Conservation (phyloP, 768 basidiomycete species). For the Kwoniella bestiolae region DNA sequence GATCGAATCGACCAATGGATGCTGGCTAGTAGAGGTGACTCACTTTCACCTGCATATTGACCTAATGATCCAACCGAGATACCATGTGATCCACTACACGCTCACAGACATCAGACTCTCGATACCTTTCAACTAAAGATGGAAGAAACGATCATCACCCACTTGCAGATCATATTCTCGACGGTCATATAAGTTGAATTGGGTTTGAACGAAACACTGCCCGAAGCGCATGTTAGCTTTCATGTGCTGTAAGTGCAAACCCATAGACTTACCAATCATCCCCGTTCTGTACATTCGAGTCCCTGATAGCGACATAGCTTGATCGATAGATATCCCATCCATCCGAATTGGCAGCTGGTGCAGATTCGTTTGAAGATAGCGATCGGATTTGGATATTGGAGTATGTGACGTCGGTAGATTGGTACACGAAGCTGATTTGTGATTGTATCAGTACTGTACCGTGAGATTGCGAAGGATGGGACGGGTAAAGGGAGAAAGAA, state of each 20-base stretch:
- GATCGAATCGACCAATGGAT: too few species aligned
- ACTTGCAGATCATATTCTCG: constrained; percentile 65
- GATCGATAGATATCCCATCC: constrained; percentile 69
- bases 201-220: constrained; percentile 63
- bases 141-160: too few species aligned
- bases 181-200: constrained; percentile 67
- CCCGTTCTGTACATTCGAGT: constrained; percentile 60
- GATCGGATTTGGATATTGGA: constrained; percentile 56
- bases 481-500: too few species aligned
- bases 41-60: constrained; percentile 57
- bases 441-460: too few species aligned
- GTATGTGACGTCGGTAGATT: constrained; percentile 60
- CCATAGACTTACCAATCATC: constrained; percentile 57
- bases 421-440: constrained; percentile 61
- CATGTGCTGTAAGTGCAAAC: too few species aligned
- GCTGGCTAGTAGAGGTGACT: constrained; percentile 4
- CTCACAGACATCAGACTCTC: neutral
- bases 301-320: constrained; percentile 56
- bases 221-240: neutral
- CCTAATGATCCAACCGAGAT: constrained; percentile 69
- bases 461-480: too few species aligned
- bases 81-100: constrained; percentile 61
- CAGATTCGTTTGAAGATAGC: constrained; percentile 33
- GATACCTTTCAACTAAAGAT: neutral
- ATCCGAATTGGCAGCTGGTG: constrained; percentile 57